A percentile compares a stretch with the other conserved stretches of the same genome.
Evolutionary conservation across 108 stramenopile species (phyloP).

Genomic region (Skeletonema potamos): DNA sequence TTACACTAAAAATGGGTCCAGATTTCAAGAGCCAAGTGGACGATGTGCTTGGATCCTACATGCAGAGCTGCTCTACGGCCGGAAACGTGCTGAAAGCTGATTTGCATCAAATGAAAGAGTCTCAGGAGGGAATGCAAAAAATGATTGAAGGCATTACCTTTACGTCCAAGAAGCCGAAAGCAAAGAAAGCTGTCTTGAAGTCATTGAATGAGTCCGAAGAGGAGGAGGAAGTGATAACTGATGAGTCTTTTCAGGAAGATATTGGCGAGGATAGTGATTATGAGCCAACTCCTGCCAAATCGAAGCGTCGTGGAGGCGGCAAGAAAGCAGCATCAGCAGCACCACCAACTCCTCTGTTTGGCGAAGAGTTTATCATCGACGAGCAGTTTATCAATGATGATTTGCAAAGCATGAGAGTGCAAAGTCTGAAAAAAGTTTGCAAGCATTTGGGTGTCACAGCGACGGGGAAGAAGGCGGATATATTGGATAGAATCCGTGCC

Average conservation of each 20-base stretch:
- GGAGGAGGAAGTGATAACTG: slow-evolving; percentile 32
- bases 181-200: slow-evolving; percentile 7
- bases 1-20: slow-evolving; percentile 26
- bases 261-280: slow-evolving; percentile 38
- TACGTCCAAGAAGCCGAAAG: slow-evolving; percentile 8
- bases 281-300: slow-evolving; percentile 38
- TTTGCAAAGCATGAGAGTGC: slow-evolving; percentile 30
- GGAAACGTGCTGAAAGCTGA: slow-evolving; percentile 26
- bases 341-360: not conserved
- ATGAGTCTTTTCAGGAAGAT: slow-evolving; percentile 41
- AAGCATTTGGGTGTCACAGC: slow-evolving; percentile 27
- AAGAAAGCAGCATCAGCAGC: slow-evolving; percentile 4
- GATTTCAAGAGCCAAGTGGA: slow-evolving; percentile 24
- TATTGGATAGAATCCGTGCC: slow-evolving; percentile 25
- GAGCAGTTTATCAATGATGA: slow-evolving; percentile 28
- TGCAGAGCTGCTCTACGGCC: slow-evolving; percentile 26
- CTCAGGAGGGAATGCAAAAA: slow-evolving; percentile 29
- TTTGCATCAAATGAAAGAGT: slow-evolving; percentile 24
- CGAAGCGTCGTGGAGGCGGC: not conserved
- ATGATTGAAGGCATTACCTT: slow-evolving; percentile 36
- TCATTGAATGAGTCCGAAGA: slow-evolving; percentile 5
- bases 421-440: slow-evolving; percentile 23
- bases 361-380: slow-evolving; percentile 11
- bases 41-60: slow-evolving; percentile 39
- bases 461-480: slow-evolving; percentile 46